These are phyloP conservation scores for Solanum gracilifrons DNA, from an alignment of 257 asterid species.

Conservation along the genomic window DNA sequence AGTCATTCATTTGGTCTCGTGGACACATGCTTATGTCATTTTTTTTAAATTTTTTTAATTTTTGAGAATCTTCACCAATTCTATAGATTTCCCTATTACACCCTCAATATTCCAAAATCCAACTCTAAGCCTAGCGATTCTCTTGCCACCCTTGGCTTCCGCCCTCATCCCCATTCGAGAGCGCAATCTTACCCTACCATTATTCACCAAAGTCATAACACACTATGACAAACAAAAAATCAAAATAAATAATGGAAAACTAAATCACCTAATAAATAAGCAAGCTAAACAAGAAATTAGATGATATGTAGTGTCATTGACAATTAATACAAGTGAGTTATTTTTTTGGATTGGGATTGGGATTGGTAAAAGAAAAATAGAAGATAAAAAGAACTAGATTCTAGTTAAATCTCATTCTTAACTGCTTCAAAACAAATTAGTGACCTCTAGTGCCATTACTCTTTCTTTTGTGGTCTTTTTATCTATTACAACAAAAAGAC, in stretches of 20 bases:
- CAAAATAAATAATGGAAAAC: not conserved
- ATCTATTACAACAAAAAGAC: not conserved
- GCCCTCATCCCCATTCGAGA: not conserved
- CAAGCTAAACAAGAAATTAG: not conserved
- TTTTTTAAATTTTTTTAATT: too few species aligned
- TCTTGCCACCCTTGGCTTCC: not conserved
- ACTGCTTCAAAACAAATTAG: not conserved
- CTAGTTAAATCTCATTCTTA: not conserved
- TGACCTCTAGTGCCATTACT: not conserved
- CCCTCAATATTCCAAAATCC: not conserved
- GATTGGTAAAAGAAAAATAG: too few species aligned
- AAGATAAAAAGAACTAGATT: not conserved
- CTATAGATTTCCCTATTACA: not conserved
- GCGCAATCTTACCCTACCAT: not conserved
- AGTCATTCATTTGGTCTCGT: not conserved
- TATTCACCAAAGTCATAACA: not conserved
- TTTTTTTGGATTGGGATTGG: not conserved
- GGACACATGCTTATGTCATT: not conserved
- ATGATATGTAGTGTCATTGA: not conserved
- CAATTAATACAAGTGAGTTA: not conserved
- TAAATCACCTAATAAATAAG: not conserved
- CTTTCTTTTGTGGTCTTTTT: not conserved
- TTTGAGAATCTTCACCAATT: not conserved
- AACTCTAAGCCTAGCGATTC: not conserved
- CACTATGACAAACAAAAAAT: not conserved